These are phyloP conservation scores for Globisporangium cederbergense DNA, from an alignment of 352 stramenopile species.

Conservation along the genomic window DNA sequence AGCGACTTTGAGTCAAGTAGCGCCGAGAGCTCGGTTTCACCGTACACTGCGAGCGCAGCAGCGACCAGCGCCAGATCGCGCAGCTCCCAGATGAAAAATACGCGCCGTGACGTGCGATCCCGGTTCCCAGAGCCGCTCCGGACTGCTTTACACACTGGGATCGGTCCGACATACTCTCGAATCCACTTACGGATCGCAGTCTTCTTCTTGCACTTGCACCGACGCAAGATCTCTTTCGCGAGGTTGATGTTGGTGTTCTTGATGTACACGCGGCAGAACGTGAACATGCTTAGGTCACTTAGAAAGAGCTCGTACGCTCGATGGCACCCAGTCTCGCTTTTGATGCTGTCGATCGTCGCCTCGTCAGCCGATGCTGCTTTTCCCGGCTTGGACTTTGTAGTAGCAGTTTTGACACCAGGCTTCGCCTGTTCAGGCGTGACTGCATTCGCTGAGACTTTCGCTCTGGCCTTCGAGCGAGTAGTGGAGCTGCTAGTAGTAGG, in stretches of 20 bases:
- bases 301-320: not conserved
- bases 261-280: not conserved
- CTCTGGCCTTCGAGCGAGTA: not conserved
- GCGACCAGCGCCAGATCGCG: not conserved
- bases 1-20: not conserved
- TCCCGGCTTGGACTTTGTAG: not conserved
- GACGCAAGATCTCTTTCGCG: not conserved
- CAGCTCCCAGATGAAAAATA: not conserved
- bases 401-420: not conserved
- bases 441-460: not conserved
- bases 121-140: not conserved
- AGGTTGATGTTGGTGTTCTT: not conserved
- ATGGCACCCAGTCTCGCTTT: not conserved
- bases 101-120: not conserved
- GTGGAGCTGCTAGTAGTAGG: not conserved
- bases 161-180: not conserved
- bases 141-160: not conserved
- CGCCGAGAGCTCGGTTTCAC: not conserved
- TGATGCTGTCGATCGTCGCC: not conserved
- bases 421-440: not conserved
- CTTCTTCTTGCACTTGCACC: not conserved
- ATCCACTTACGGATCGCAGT: not conserved
- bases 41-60: not conserved
- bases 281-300: not conserved
- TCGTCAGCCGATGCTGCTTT: not conserved